Base-by-base conservation (phyloP, 2,329 filamentous ascomycete species). In the Leptographium wingfieldii region DNA sequence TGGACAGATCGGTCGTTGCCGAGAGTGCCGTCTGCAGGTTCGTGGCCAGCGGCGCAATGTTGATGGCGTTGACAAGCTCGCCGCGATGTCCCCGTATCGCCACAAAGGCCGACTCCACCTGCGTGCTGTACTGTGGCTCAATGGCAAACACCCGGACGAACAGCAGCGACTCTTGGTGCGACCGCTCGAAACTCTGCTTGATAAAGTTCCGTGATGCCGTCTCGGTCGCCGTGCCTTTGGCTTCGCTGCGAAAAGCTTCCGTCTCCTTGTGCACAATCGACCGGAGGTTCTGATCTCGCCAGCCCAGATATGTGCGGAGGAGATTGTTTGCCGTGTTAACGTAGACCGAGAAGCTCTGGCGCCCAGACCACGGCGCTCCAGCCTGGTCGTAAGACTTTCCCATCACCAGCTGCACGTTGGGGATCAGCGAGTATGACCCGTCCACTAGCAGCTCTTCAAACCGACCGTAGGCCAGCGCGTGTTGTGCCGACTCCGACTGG, bases 141-240 rank as follows among this genome's bases (percentile, higher is more conserved):
- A 84, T 71, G 29, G 74, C 74, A 63, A 84, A 84, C n/a, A 84
- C 72, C 62, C 76, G 79, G 38, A 73, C 67, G 61, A 84, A 82
- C 3, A 84, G 68, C 25, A 70, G 73, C 31, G 77, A 74, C 66
- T 84, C 81, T 60, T 78, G 77, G 65, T 78, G 80, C 2, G 80
- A 76, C 31, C 80, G 76, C 66, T 84, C 81, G 59, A 83, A 83
- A 59, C 74, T 77, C 67, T 84, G 81, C 67, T 84, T 84, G 63
- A 84, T 75, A 59, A 77, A 81, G 64, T 81, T 83, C 33, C 81
- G 74, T 16, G 76, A 76, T 4, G 80, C 81, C 2, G 80, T 80
- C 65, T 84, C 81, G 2, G 77, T 66, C 2, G 77, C 78, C 0
- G 72, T 66, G 10, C 71, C 75, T 58, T 79, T 82, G 33, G 71